These are phyloP conservation scores for Pseudozyma tsukubaensis DNA, from an alignment of 1,284 basidiomycete genomes.

Conservation along the genomic window DNA sequence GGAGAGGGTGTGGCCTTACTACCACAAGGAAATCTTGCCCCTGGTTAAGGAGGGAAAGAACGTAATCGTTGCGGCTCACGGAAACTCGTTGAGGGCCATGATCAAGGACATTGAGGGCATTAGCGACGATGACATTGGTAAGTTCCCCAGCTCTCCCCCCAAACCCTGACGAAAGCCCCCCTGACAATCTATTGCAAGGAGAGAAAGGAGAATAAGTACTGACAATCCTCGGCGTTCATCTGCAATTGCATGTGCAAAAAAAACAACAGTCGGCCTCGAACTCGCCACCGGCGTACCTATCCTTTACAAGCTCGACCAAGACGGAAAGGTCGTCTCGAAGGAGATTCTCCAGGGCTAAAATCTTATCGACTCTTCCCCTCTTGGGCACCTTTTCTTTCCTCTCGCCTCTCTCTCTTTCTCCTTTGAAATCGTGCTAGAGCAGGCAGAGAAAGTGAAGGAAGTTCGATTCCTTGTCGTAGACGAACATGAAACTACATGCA, in stretches of 20 bases:
- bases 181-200: neutral
- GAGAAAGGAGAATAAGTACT: neutral
- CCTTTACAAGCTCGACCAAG: constrained; percentile 69
- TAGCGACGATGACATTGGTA: constrained; percentile 68
- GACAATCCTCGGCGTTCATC: neutral
- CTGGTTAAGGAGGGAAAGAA: constrained; percentile 69
- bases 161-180: too few species aligned
- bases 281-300: constrained; percentile 71
- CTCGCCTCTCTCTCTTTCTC: neutral
- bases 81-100: constrained; percentile 70
- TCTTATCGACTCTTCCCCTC: too few species aligned
- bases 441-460: too few species aligned
- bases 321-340: constrained; percentile 67
- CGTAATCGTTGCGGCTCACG: constrained; percentile 70
- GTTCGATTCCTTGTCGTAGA: too few species aligned
- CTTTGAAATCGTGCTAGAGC: too few species aligned
- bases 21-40: constrained; percentile 69
- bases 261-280: constrained; percentile 67
- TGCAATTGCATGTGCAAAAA: neutral
- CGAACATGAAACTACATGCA: too few species aligned
- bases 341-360: constrained; percentile 57
- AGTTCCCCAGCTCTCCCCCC: constrained; percentile 8
- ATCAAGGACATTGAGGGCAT: constrained; percentile 70
- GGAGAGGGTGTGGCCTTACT: constrained; percentile 70
- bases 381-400: neutral